Evolutionary conservation across 1,284 basidiomycete species (phyloP).

Genomic region (Ceratorhiza oryzae-sativae): DNA sequence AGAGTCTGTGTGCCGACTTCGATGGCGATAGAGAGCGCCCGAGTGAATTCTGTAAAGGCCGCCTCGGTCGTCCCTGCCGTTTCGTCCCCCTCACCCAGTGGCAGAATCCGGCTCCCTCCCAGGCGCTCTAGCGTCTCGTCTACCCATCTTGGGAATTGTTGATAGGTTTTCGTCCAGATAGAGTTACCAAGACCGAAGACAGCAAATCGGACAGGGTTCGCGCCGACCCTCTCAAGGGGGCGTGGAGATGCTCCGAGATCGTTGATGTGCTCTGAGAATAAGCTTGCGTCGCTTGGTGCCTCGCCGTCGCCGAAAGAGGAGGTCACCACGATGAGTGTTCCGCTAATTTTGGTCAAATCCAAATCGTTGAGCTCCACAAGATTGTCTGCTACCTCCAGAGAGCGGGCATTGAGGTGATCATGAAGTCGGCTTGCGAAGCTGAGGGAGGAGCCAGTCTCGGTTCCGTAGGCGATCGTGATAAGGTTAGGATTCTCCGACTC

Average conservation of each 20-base stretch:
- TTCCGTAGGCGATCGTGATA: constrained; percentile 20
- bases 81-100: constrained; percentile 13
- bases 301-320: constrained; percentile 21
- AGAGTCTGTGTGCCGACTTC: constrained; percentile 23
- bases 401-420: constrained; percentile 11
- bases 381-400: constrained; percentile 13
- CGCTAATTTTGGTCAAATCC: constrained; percentile 20
- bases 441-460: constrained; percentile 17
- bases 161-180: constrained; percentile 29
- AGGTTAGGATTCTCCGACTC: constrained; percentile 10
- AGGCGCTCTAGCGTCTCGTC: constrained; percentile 19
- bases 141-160: constrained; percentile 29
- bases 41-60: constrained; percentile 15
- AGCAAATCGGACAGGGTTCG: constrained; percentile 20
- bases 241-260: constrained; percentile 17
- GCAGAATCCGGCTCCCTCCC: constrained; percentile 6
- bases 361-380: constrained; percentile 15
- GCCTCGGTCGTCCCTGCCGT: constrained; percentile 17
- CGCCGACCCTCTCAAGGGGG: constrained; percentile 15
- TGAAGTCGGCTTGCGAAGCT: constrained; percentile 5
- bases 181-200: constrained; percentile 25
- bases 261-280: constrained; percentile 15
- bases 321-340: constrained; percentile 16
- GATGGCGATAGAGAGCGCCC: constrained; percentile 27
- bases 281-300: constrained; percentile 5